Conservation (phyloP, 352 stramenopile species). For the Phytopythium vexans region DNA sequence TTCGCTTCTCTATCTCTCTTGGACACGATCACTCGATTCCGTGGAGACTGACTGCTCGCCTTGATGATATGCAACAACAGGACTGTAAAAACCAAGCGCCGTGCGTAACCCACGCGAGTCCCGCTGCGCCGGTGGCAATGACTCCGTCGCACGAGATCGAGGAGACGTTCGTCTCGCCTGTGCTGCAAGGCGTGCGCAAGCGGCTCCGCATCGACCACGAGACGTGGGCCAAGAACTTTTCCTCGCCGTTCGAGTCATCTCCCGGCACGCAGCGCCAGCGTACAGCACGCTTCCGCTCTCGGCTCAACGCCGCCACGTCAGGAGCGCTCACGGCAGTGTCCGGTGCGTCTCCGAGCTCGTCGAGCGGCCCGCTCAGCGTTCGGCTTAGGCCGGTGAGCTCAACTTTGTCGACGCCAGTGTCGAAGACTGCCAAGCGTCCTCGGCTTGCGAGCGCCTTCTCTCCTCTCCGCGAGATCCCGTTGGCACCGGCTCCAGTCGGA, state of each 20-base stretch:
- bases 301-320: slow-evolving; percentile 26
- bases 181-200: slow-evolving; percentile 50
- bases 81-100: slow-evolving; percentile 81
- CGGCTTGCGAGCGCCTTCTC: background rate
- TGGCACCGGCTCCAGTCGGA: background rate
- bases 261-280: slow-evolving; percentile 43
- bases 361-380: slow-evolving; percentile 11
- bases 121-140: slow-evolving; percentile 12
- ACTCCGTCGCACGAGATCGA: slow-evolving; percentile 32
- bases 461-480: background rate
- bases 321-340: slow-evolving; percentile 1
- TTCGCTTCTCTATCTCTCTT: background rate
- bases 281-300: slow-evolving; percentile 48
- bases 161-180: slow-evolving; percentile 59
- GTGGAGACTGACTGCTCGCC: slow-evolving; percentile 2
- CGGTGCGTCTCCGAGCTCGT: background rate
- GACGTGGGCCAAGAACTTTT: slow-evolving; percentile 68
- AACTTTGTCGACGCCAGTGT: background rate
- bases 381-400: slow-evolving; percentile 11
- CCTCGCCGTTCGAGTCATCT: slow-evolving; percentile 59
- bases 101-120: slow-evolving; percentile 34
- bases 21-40: background rate
- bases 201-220: slow-evolving; percentile 64
- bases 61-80: slow-evolving; percentile 14
- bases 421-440: background rate